phyloP scores from a whole-genome alignment of 768 basidiomycete species.

The Panaeolus cyanescens region DNA sequence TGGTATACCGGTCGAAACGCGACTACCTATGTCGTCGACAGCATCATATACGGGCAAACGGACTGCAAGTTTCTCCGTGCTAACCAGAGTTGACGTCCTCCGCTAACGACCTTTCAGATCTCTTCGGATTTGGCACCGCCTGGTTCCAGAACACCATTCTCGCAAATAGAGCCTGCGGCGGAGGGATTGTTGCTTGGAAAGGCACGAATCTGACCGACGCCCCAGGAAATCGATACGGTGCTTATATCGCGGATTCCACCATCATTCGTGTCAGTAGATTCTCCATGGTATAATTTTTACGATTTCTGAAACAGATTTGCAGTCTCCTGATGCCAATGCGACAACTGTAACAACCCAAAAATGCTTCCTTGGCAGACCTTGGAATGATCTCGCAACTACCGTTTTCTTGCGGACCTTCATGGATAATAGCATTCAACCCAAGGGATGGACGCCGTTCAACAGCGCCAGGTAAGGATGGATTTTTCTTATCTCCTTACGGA shows the following conservation, averaged over 20 bases:
- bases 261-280: conserved; percentile 52
- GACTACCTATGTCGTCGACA: conserved; percentile 62
- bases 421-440: conserved; percentile 55
- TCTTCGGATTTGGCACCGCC: conserved; percentile 66
- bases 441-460: conserved; percentile 53
- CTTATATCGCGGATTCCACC: conserved; percentile 54
- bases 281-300: not conserved
- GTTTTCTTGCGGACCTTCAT: conserved; percentile 58
- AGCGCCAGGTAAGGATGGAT: conserved; percentile 34
- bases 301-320: not conserved
- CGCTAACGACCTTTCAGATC: conserved; percentile 31
- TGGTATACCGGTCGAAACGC: conserved; percentile 64
- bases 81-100: not conserved
- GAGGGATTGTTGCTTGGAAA: conserved; percentile 67
- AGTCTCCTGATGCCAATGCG: conserved; percentile 63
- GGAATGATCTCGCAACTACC: conserved; percentile 60
- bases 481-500: not conserved
- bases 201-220: conserved; percentile 56
- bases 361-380: conserved; percentile 65
- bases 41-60: conserved; percentile 62
- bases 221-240: conserved; percentile 53
- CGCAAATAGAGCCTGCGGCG: conserved; percentile 66
- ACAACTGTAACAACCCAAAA: conserved; percentile 42
- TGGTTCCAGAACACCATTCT: conserved; percentile 63
- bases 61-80: conserved; percentile 47